Base-by-base conservation (phyloP, 2,329 filamentous ascomycete genomes). In the Dactylellina sp. region DNA sequence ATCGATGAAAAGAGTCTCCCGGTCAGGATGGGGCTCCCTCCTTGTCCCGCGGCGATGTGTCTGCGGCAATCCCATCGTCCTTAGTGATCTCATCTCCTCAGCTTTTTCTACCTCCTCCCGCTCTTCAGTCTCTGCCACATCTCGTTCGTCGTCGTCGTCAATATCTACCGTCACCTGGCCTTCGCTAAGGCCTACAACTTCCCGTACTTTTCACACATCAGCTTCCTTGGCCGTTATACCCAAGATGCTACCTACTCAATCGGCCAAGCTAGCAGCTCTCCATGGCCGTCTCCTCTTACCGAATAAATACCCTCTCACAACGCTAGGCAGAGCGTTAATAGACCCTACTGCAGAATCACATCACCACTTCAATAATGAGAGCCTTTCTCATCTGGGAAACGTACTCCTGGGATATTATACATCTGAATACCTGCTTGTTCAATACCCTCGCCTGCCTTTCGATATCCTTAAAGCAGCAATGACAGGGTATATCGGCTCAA, bases 381-480 rank as follows among this genome's bases (percentile, higher is more conserved):
- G 91, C 76, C 87, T 99, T 66, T 87, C 92, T 60, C 88, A 90
- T 77, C 85, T 98, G 24, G 95, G 95, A 76, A 86, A 88, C 79
- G 89, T 93, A 77, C 86, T 99, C 77, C 87, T 98, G 78, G 89
- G 90, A 81, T 96, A 95, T 84, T 93, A 97, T 81, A 90, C 91
- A 75, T 87, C 91, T 79, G 95, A 99, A 85, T 89, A 90, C 83
- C 87, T 99, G 76, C 84, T 97, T 77, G 92, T 90, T 84, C 91
- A 89, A 79, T 98, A 93, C 82, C 95, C 95, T 12, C 92, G 95
- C 55, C 86, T 99, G 62, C 95, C 95, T 61, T 91, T 95, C 86
- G 83, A 86, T n/a, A 90, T 99, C 65, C 84, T 97, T 59, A 96
- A 92, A 82, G 89, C 93, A 60, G 90, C 92, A 32, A 89, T 96